Evolutionary conservation across 441 rosid species (phyloP), one percentile per base, ranked within the genome.

Genomic region (Euphorbia corollata): DNA sequence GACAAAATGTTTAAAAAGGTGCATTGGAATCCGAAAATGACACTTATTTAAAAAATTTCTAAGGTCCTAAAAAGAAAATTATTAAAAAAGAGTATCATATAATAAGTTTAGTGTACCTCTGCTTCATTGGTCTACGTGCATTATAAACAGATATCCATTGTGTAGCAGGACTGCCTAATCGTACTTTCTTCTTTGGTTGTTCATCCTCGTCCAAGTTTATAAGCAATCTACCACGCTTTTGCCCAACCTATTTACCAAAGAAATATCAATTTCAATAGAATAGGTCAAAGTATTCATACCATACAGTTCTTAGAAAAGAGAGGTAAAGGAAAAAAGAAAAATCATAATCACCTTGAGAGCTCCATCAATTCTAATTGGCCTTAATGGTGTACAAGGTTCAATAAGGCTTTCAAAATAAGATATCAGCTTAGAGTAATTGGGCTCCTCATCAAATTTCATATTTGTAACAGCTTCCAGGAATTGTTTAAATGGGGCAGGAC

Each of bases 91-190:
- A n/a, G n/a, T n/a, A 67, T 4, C 22, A 45, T 63, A 65, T 5
- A 18, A 50, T 59, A 61, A 30, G 27, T 34, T 18, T 54, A 45
- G 61, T 24, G 11, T 72, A 87, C 96, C 97, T 81, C 73, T 91
- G 97, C 86, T 91, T 91, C 97, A 91, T 91, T 18, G 97, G 93
- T 50, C 93, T 87, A 11, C 93, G 91, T 12, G 96, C 93, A 73
- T 88, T 88, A 76, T 91, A 91, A 38, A 91, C 93, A 71, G 93
- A 85, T 51, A 91, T 81, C 96, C 97, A 91, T 76, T 91, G 97
- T 8, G 90, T 84, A 48, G 96, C 97, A 63, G 96, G 97, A 74
- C 87, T 91, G 57, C 97, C 97, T 56, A 91, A 59, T 71, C 96
- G 84, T 54, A 91, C 69, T 81, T 88, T 91, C 79, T 91, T 91